These are phyloP conservation scores for Mycena epipterygia DNA, from an alignment of 768 basidiomycete species.

Conservation along the genomic window DNA sequence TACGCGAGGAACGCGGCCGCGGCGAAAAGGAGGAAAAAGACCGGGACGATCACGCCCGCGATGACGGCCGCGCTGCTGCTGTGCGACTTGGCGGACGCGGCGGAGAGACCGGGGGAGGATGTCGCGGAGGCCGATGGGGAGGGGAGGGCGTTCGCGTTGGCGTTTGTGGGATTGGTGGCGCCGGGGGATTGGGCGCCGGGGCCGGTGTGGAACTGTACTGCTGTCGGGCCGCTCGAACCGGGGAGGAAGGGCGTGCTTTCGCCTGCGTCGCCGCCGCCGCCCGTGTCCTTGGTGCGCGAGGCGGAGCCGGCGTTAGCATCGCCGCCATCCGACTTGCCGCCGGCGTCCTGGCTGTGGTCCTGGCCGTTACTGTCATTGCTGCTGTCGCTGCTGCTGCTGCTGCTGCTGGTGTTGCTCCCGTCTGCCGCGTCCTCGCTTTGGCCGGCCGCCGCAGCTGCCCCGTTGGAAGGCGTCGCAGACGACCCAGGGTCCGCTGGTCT, in stretches of 20 bases:
- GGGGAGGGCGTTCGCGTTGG: neutral
- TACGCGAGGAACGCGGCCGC: slow-evolving; percentile 12
- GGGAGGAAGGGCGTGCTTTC: too few species aligned
- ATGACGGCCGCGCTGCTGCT: slow-evolving; percentile 5
- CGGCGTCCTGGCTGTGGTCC: neutral
- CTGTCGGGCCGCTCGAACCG: neutral
- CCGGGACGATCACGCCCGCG: slow-evolving; percentile 32
- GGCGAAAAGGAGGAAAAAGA: slow-evolving; percentile 22
- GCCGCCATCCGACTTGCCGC: neutral
- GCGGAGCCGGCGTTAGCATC: neutral
- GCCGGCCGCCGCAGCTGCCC: neutral
- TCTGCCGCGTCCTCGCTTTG: neutral
- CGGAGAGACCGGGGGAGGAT: neutral
- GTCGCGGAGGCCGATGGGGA: neutral
- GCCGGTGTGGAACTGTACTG: neutral
- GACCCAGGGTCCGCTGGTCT: neutral
- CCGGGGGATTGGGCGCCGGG: neutral
- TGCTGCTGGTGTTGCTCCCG: too few species aligned
- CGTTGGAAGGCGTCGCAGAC: neutral
- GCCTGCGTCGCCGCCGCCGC: neutral
- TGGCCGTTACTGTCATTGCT: neutral
- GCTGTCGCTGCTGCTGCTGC: neutral
- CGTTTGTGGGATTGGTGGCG: neutral
- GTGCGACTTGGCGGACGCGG: neutral
- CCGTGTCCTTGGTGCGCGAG: neutral